phyloP scores from a whole-genome alignment of 176 grass and related monocot species.

The Phragmites australis region DNA sequence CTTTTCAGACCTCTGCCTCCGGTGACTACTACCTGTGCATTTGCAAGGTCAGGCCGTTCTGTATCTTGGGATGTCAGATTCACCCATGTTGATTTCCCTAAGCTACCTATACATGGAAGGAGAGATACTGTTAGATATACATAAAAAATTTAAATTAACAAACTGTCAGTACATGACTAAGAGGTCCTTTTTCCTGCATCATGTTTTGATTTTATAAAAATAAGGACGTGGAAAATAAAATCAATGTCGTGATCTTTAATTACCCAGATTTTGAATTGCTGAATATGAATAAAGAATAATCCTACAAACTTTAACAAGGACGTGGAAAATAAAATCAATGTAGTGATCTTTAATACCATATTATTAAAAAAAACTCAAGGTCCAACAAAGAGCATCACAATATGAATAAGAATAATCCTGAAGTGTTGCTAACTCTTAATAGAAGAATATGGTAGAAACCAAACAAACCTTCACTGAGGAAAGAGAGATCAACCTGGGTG shows the following conservation, averaged over 20 bases:
- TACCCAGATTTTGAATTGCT: neutral
- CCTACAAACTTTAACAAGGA: no score
- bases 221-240: conserved; percentile 2
- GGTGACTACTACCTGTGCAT: conserved; percentile 78
- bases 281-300: no score
- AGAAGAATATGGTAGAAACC: conserved; percentile 35
- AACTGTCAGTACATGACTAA: neutral
- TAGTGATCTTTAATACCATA: neutral
- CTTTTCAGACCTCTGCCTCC: conserved; percentile 92
- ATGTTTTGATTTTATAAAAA: conserved; percentile 7
- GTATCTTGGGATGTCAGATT: conserved; percentile 74
- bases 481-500: conserved; percentile 87
- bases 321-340: neutral
- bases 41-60: conserved; percentile 85
- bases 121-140: neutral
- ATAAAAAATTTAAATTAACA: neutral
- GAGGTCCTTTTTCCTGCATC: neutral
- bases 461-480: conserved; percentile 83
- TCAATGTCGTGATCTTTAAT: neutral
- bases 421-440: neutral
- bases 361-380: neutral
- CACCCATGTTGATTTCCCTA: conserved; percentile 78
- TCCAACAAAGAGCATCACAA: neutral
- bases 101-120: conserved; percentile 35
- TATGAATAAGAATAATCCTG: neutral